A percentile compares a stretch with the other conserved stretches of the same genome.
Evolutionary conservation across 768 basidiomycete species (phyloP).

Genomic region (Amanita pseudoporphyria): DNA sequence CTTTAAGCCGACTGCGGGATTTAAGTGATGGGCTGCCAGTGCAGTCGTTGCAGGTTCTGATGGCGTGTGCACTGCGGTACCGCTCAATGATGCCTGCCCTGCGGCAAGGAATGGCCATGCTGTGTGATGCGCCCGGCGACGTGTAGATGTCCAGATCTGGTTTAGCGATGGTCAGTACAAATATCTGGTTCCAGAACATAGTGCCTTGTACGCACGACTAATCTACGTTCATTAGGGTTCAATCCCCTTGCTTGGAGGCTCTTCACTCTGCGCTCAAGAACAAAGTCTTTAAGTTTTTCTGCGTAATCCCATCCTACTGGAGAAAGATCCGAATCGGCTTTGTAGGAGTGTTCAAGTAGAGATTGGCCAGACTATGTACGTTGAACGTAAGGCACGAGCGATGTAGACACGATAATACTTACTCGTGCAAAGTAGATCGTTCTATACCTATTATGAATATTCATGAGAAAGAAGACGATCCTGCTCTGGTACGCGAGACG

Average conservation of each 20-base stretch:
- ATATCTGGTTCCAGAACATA: neutral
- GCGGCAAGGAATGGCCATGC: constrained; percentile 84
- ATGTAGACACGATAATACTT: constrained; percentile 19
- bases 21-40: neutral
- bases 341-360: constrained; percentile 96
- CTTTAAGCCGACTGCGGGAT: neutral
- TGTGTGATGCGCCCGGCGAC: constrained; percentile 87
- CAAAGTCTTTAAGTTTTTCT: constrained; percentile 80
- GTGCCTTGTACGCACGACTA: constrained; percentile 43
- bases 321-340: constrained; percentile 95
- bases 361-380: constrained; percentile 90
- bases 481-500: constrained; percentile 47
- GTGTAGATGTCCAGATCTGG: constrained; percentile 96
- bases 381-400: neutral
- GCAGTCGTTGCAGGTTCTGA: neutral
- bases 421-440: constrained; percentile 97
- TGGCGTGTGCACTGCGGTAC: constrained; percentile 9
- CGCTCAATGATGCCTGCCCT: constrained; percentile 16
- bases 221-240: constrained; percentile 46
- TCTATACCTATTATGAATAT: constrained; percentile 89
- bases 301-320: constrained; percentile 95
- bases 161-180: neutral
- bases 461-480: constrained; percentile 99
- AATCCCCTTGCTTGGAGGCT: constrained; percentile 64
- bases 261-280: constrained; percentile 74